These are phyloP conservation scores for Fabrea salina DNA, from an alignment of 169 alveolate genomes.

Conservation along the genomic window DNA sequence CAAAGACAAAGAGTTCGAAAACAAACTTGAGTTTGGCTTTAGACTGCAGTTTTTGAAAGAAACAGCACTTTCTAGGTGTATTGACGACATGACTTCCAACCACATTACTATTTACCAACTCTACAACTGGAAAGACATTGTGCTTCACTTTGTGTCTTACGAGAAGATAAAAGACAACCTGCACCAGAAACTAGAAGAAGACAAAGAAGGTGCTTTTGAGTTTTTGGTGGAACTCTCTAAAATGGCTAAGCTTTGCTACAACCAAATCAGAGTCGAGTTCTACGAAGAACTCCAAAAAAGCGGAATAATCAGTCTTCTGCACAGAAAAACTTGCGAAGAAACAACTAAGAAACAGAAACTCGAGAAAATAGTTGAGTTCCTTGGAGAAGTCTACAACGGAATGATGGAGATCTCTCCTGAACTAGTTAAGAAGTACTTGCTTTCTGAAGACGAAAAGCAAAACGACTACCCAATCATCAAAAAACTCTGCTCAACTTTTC, in stretches of 20 bases:
- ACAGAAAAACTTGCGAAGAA: background rate
- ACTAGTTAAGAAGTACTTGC: background rate
- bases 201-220: background rate
- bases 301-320: background rate
- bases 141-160: background rate
- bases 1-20: background rate
- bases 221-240: slow-evolving; percentile 1
- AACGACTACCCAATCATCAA: background rate
- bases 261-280: background rate
- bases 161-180: background rate
- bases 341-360: background rate
- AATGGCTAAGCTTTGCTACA: background rate
- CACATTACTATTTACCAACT: background rate
- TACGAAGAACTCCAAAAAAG: background rate
- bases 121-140: background rate
- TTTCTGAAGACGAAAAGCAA: background rate
- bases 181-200: background rate
- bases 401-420: background rate
- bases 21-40: background rate
- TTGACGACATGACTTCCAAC: background rate
- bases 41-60: slow-evolving; percentile 3
- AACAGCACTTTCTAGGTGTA: background rate
- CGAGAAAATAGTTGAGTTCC: background rate
- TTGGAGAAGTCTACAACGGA: background rate
- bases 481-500: background rate